Conservation (phyloP, 495 filamentous ascomycete genomes). For the Penicillium egyptiacum region DNA sequence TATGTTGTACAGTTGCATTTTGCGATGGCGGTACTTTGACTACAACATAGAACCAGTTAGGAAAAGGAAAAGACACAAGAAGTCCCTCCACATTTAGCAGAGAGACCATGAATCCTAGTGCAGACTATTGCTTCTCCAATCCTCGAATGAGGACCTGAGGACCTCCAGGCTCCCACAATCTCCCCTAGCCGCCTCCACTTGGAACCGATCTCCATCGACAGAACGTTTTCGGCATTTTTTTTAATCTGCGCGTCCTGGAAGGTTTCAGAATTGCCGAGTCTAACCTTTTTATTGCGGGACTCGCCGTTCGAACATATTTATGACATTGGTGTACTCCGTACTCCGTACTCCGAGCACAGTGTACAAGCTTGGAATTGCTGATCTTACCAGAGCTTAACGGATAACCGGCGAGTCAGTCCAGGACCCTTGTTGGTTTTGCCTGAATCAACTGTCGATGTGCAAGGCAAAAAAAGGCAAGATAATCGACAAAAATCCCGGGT, state of each 20-base stretch:
- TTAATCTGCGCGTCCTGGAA: conserved; percentile 4
- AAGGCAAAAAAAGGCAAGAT: background rate
- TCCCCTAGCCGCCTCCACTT: conserved; percentile 20
- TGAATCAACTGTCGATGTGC: background rate
- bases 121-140: conserved; percentile 10
- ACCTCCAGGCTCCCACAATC: background rate
- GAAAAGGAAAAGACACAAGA: background rate
- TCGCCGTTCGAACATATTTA: conserved; percentile 7
- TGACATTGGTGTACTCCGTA: background rate
- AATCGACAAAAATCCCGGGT: background rate
- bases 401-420: background rate
- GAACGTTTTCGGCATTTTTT: conserved; percentile 28
- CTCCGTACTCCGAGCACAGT: background rate
- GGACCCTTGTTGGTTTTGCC: background rate
- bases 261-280: conserved; percentile 26
- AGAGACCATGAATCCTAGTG: conserved; percentile 9
- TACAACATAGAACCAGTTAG: background rate
- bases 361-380: background rate
- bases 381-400: background rate
- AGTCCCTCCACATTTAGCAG: background rate
- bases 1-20: background rate
- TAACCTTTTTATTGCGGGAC: conserved; percentile 5
- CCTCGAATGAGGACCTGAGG: conserved; percentile 6
- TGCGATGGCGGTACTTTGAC: background rate
- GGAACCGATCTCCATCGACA: conserved; percentile 24